These are phyloP conservation scores for Suhomyces tanzawaensis DNA, from an alignment of 805 yeast species.

Conservation along the genomic window DNA sequence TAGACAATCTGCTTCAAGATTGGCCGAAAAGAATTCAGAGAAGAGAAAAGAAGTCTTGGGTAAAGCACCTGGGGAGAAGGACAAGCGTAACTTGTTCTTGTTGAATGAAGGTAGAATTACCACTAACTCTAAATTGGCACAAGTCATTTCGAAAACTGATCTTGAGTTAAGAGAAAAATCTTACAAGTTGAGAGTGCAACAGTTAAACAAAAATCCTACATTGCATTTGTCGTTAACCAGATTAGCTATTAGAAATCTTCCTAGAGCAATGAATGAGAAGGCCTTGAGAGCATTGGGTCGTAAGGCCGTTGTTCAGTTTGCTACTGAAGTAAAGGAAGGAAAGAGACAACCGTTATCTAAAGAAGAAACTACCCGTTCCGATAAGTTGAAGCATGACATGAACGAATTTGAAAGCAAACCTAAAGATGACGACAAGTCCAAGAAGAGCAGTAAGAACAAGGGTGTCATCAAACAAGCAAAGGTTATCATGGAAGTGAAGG, in stretches of 20 bases:
- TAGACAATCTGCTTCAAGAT: slow-evolving; percentile 71
- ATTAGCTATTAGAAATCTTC: slow-evolving; percentile 90
- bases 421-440: slow-evolving; percentile 38
- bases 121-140: slow-evolving; percentile 74
- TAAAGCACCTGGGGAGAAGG: slow-evolving; percentile 74
- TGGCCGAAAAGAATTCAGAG: slow-evolving; percentile 69
- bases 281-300: slow-evolving; percentile 89
- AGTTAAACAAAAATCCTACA: slow-evolving; percentile 85
- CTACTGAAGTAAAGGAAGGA: slow-evolving; percentile 76
- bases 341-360: slow-evolving; percentile 81
- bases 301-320: slow-evolving; percentile 91
- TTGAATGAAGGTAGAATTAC: slow-evolving; percentile 93
- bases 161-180: slow-evolving; percentile 87
- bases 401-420: slow-evolving; percentile 19
- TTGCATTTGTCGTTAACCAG: slow-evolving; percentile 92
- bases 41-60: slow-evolving; percentile 78
- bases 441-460: slow-evolving; percentile 64
- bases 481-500: slow-evolving; percentile 88
- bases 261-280: slow-evolving; percentile 87
- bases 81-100: slow-evolving; percentile 79
- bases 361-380: slow-evolving; percentile 83
- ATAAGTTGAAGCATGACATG: slow-evolving; percentile 54
- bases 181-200: slow-evolving; percentile 80
- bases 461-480: slow-evolving; percentile 95
- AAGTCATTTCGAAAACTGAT: slow-evolving; percentile 64